Percentiles rank a stretch among this genome's conserved stretches.
phyloP scores from a whole-genome alignment of 148 eudicot species.

The Chenopodium quinoa region DNA sequence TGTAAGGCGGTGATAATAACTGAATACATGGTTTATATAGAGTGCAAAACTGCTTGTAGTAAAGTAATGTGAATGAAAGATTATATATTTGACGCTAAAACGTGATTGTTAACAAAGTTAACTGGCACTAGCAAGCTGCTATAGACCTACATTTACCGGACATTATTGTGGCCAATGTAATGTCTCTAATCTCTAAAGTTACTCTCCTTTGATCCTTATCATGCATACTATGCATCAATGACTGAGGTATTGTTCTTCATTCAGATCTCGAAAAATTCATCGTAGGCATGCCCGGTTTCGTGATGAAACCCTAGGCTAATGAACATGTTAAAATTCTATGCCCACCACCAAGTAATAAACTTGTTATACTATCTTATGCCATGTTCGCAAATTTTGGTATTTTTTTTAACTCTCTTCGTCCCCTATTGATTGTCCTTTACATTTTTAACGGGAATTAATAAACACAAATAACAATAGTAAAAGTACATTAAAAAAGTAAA shows the following conservation, averaged over 20 bases:
- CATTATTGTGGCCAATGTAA: background rate
- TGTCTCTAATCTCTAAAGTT: background rate
- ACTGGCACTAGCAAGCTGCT: background rate
- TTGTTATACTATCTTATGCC: too few relatives aligned
- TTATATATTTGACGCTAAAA: background rate
- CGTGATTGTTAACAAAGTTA: slow-evolving; percentile 2
- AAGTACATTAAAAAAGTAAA: too few relatives aligned
- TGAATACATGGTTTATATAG: slow-evolving; percentile 10
- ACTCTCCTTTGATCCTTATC: background rate
- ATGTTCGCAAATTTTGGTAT: too few relatives aligned
- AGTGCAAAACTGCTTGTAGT: slow-evolving; percentile 14
- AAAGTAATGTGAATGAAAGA: slow-evolving; percentile 19
- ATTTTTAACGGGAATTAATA: too few relatives aligned
- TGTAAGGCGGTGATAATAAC: slow-evolving; percentile 19
- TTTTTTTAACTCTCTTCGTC: too few relatives aligned
- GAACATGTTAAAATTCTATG: too few relatives aligned
- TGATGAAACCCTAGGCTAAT: too few relatives aligned
- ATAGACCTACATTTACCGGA: background rate
- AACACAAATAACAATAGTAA: too few relatives aligned
- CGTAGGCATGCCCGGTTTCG: too few relatives aligned
- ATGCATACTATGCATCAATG: background rate
- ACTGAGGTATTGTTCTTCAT: background rate
- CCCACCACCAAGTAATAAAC: too few relatives aligned
- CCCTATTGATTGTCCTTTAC: too few relatives aligned
- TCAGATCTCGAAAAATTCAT: background rate